Conservation (phyloP, 208 protist genomes). For the Leishmania gerbilli region DNA sequence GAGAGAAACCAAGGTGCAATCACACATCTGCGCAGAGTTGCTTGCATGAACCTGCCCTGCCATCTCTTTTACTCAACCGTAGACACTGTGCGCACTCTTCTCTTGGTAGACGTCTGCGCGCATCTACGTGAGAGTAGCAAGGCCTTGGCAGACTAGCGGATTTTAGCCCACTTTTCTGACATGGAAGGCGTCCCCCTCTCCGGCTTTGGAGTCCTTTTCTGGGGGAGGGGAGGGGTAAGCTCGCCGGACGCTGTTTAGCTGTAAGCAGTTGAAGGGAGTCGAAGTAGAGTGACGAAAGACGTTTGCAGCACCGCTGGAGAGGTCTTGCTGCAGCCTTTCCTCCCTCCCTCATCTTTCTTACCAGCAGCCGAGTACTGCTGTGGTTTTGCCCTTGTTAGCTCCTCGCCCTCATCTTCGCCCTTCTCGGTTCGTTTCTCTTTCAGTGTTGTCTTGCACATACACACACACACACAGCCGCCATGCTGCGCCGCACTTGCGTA, state of each 20-base stretch:
- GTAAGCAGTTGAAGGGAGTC: neutral
- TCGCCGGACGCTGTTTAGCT: too few relatives aligned
- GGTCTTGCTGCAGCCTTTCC: neutral
- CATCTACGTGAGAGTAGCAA: neutral
- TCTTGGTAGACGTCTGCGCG: neutral
- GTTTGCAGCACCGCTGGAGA: neutral
- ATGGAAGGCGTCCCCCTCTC: neutral
- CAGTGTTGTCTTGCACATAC: neutral
- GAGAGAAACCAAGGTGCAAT: too few relatives aligned
- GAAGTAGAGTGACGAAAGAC: neutral
- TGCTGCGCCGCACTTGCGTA: conserved; percentile 74
- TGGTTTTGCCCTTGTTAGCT: neutral
- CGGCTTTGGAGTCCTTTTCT: neutral
- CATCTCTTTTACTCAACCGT: neutral
- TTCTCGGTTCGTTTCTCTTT: neutral
- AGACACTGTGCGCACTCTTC: neutral
- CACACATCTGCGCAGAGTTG: neutral
- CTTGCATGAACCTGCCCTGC: too few relatives aligned
- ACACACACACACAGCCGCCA: conserved; percentile 17
- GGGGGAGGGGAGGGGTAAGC: too few relatives aligned
- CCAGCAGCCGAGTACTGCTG: neutral
- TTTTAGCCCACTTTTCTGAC: neutral
- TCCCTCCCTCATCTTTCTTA: neutral
- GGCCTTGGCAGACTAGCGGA: neutral
- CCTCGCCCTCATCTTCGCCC: neutral